These are phyloP conservation scores for Cyclospora cayetanensis DNA, from an alignment of 169 alveolate genomes.

Conservation along the genomic window DNA sequence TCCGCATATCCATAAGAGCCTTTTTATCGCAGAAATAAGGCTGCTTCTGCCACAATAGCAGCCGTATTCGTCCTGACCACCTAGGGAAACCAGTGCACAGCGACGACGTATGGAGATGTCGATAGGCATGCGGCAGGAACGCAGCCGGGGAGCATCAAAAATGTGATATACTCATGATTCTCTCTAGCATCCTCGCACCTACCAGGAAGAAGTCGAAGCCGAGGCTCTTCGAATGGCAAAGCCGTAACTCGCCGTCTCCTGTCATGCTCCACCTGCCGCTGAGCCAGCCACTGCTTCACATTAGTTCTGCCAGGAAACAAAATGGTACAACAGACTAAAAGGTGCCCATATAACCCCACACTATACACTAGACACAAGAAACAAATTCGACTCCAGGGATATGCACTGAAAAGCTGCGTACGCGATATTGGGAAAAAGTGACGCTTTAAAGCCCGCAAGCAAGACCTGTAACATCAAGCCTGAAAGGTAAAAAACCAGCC, in stretches of 20 bases:
- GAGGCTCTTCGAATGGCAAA: conserved; percentile 40
- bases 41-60: conserved; percentile 7
- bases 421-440: conserved; percentile 62
- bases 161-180: too few relatives aligned
- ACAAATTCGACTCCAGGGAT: background rate
- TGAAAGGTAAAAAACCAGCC: background rate
- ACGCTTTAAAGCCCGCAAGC: conserved; percentile 18
- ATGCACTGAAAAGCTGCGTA: background rate
- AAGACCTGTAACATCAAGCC: conserved; percentile 58
- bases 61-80: conserved; percentile 63
- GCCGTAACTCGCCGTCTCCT: background rate
- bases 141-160: too few relatives aligned
- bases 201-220: conserved; percentile 53
- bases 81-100: background rate
- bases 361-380: background rate
- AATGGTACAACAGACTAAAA: background rate
- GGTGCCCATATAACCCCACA: background rate
- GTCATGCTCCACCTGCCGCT: conserved; percentile 20
- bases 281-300: conserved; percentile 59
- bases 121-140: too few relatives aligned
- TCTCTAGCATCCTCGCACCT: background rate
- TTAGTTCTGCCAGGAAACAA: background rate
- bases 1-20: conserved; percentile 16
- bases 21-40: background rate
- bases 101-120: too few relatives aligned